These are phyloP conservation scores for Zizania latifolia DNA, from an alignment of 176 grass and related monocot species.

Conservation along the genomic window DNA sequence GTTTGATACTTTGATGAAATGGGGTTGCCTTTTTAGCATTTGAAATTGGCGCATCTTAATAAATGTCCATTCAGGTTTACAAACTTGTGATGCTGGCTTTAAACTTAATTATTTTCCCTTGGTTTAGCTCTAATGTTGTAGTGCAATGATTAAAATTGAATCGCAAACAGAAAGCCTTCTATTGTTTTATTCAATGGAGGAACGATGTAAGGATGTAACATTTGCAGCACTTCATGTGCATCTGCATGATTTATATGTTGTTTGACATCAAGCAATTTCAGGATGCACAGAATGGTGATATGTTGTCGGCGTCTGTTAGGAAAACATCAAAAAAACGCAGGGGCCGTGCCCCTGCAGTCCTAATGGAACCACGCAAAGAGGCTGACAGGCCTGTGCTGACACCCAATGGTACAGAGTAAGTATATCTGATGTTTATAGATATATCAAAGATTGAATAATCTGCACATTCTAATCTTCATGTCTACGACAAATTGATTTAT, in stretches of 20 bases:
- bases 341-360: slow-evolving; percentile 27
- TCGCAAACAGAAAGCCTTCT: neutral
- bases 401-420: slow-evolving; percentile 33
- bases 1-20: neutral
- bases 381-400: slow-evolving; percentile 32
- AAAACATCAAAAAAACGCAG: slow-evolving; percentile 25
- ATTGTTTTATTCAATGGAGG: neutral
- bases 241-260: slow-evolving; percentile 7
- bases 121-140: neutral
- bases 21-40: slow-evolving; percentile 3
- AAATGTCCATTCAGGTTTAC: neutral
- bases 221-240: neutral
- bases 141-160: slow-evolving; percentile 2
- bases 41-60: neutral
- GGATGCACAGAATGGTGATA: slow-evolving; percentile 10
- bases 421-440: neutral
- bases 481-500: slow-evolving; percentile 12
- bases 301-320: slow-evolving; percentile 17
- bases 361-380: slow-evolving; percentile 36
- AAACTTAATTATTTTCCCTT: neutral
- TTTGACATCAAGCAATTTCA: slow-evolving; percentile 28
- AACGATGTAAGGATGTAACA: neutral
- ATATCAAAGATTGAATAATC: neutral
- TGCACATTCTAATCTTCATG: neutral
- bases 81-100: slow-evolving; percentile 16